Evolutionary conservation across 2,329 filamentous ascomycete species (phyloP).

Genomic region (Fusarium longipes): DNA sequence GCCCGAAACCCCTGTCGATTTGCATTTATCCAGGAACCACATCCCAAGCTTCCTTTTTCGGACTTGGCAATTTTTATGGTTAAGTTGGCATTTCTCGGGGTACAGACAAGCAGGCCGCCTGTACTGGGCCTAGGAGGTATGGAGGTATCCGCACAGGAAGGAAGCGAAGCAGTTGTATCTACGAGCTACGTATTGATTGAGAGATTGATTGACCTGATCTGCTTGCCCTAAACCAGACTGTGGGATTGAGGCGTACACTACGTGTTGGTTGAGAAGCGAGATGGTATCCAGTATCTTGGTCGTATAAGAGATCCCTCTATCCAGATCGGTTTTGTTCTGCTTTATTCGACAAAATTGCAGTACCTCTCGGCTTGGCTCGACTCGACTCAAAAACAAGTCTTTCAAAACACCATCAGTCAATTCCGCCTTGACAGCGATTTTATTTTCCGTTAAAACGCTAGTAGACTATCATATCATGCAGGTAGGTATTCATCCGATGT

Average conservation of each 20-base stretch:
- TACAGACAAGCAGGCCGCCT: neutral
- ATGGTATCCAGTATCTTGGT: conserved; percentile 7
- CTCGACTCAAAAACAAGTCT: conserved; percentile 1
- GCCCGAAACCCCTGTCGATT: conserved; percentile 21
- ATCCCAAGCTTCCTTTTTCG: conserved; percentile 34
- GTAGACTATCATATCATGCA: conserved; percentile 16
- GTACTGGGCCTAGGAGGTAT: no score
- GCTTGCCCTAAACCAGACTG: conserved; percentile 4
- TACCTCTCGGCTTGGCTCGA: neutral
- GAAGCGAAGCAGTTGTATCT: no score
- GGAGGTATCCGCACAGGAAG: neutral
- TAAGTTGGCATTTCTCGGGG: conserved; percentile 22
- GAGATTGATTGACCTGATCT: conserved; percentile 16
- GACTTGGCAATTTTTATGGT: conserved; percentile 29
- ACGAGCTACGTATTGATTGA: neutral
- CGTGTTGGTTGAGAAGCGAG: conserved; percentile 29
- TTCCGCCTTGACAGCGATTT: conserved; percentile 4
- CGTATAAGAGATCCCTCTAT: conserved; percentile 28
- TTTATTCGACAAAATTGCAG: neutral
- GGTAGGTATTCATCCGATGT: conserved; percentile 36
- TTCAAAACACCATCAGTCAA: neutral
- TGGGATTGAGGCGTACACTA: conserved; percentile 29
- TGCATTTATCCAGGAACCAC: conserved; percentile 41
- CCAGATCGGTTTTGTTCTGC: conserved; percentile 5
- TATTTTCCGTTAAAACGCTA: conserved; percentile 23